Conservation (phyloP, 179 eudicot genomes). For the Patellifolia procumbens region DNA sequence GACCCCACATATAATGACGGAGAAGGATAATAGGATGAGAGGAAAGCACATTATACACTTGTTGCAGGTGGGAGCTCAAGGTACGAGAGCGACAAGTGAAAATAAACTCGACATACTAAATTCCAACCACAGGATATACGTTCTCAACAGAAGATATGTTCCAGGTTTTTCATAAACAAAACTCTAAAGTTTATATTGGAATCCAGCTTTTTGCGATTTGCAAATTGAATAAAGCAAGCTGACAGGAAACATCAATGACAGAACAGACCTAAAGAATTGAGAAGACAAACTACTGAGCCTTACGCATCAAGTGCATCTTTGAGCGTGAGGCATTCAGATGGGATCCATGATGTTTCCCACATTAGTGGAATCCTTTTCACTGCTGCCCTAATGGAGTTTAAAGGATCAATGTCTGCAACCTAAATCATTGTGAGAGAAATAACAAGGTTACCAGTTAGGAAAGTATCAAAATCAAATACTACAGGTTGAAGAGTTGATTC, state of each 20-base stretch:
- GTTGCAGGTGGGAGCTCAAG: not conserved
- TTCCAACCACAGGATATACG: not conserved
- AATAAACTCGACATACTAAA: not conserved
- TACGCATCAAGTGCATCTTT: slow-evolving; percentile 82
- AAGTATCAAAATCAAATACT: not conserved
- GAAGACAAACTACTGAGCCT: slow-evolving; percentile 26
- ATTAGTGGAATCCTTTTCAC: slow-evolving; percentile 69
- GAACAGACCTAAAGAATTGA: not conserved
- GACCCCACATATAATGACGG: not conserved
- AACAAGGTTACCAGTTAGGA: not conserved
- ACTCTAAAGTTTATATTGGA: not conserved
- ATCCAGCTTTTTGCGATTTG: not conserved
- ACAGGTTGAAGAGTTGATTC: slow-evolving; percentile 20
- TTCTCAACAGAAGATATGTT: not conserved
- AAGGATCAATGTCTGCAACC: slow-evolving; percentile 90
- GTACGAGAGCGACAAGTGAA: not conserved
- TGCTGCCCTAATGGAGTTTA: slow-evolving; percentile 69
- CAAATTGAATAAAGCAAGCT: not conserved
- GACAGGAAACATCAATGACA: not conserved
- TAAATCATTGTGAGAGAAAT: slow-evolving; percentile 30
- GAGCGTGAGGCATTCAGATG: slow-evolving; percentile 67
- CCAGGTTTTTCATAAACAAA: not conserved
- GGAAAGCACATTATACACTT: not conserved
- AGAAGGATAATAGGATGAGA: not conserved
- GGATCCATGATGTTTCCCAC: slow-evolving; percentile 75